These are phyloP conservation scores for Phalaenopsis hybrid DNA, from an alignment of 116 monocot species.

Conservation along the genomic window DNA sequence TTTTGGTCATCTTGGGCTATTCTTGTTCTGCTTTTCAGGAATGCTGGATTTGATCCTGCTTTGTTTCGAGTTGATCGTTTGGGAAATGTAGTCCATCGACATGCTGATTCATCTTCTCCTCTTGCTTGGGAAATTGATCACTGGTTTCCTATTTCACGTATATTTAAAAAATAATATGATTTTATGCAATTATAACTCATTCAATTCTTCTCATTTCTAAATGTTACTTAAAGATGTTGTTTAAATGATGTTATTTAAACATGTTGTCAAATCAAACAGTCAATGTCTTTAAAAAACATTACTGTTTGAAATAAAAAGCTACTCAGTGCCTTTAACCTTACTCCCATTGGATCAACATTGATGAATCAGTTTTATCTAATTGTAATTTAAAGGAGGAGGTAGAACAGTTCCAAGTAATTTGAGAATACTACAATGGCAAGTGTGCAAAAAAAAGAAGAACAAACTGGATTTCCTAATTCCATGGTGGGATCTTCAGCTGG, in stretches of 20 bases:
- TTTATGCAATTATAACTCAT: neutral
- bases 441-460: conserved; percentile 68
- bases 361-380: too few relatives aligned
- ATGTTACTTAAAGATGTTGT: neutral
- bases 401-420: conserved; percentile 80
- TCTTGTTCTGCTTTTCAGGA: conserved; percentile 39
- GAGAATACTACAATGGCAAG: conserved; percentile 80
- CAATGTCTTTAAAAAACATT: neutral
- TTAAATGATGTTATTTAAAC: neutral
- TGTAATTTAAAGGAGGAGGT: conserved; percentile 57
- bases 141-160: conserved; percentile 93
- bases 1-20: neutral
- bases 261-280: neutral
- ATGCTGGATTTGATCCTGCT: conserved; percentile 91
- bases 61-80: conserved; percentile 73
- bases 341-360: too few relatives aligned
- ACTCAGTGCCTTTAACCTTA: too few relatives aligned
- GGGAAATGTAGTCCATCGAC: conserved; percentile 82
- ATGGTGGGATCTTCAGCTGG: conserved; percentile 96
- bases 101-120: conserved; percentile 75
- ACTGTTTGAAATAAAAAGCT: too few relatives aligned
- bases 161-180: neutral
- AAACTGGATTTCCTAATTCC: conserved; percentile 83
- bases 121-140: conserved; percentile 89
- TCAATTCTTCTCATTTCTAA: neutral